Base-by-base conservation (phyloP, 75 land plant species). In the Selaginella tamariscina region DNA sequence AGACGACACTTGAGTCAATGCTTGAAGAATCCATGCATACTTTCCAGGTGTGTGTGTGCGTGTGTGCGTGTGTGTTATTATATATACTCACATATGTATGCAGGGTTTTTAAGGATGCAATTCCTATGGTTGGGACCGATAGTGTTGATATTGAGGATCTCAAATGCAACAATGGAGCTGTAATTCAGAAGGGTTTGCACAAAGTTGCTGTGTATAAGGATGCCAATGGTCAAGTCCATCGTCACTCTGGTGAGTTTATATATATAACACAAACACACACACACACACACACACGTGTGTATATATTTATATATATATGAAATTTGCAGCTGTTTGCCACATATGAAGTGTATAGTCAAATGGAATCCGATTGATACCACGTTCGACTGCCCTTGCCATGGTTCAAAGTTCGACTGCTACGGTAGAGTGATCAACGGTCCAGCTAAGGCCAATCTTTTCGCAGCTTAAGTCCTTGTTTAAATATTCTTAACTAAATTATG, bases 21-120 rank as follows among this genome's bases (percentile, higher is more conserved):
- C 72, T 24, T 22, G 73, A 69, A 13, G 70, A 56, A 70, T 29
- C 33, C 57, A 29, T 44, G 21, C 77, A 78, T 26, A 65, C 77
- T 13, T 11, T 78, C 32, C 33, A 69, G 72, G 78, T 78, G n/a
- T n/a, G n/a, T n/a, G n/a, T n/a, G n/a, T n/a, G n/a, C n/a, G n/a
- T n/a, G n/a, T n/a, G n/a, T n/a, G n/a, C n/a, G n/a, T n/a, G n/a
- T n/a, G n/a, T n/a, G n/a, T n/a, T n/a, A n/a, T n/a, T n/a, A n/a
- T n/a, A n/a, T n/a, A n/a, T n/a, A n/a, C n/a, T n/a, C n/a, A n/a
- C n/a, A n/a, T n/a, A n/a, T n/a, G n/a, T 15, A 39, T 59, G 62
- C 26, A 59, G 27, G 62, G 62, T 9, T 59, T 23, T n/a, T 2
- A 59, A 59, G 23, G 62, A 59, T 59, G 8, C 24, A 8, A n/a